phyloP scores from a whole-genome alignment of 176 grass and related monocot genomes.

The Oryza punctata region DNA sequence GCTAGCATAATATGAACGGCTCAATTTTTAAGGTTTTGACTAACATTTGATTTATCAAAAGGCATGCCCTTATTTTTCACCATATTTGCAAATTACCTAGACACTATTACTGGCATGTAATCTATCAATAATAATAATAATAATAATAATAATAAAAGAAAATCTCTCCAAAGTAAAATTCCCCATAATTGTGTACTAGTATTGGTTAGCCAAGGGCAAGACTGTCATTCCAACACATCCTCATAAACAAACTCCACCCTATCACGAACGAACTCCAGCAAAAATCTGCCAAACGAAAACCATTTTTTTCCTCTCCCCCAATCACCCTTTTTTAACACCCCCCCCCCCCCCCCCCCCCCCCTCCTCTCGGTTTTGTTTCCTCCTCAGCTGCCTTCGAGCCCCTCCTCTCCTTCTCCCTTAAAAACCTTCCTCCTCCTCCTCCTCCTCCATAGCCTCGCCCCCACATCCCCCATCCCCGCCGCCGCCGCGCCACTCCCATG shows the following conservation, averaged over 20 bases:
- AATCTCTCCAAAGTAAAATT: neutral
- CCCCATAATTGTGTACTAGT: neutral
- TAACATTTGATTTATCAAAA: neutral
- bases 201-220: neutral
- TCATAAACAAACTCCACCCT: neutral
- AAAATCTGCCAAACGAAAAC: neutral
- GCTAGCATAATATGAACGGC: neutral
- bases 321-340: neutral
- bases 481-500: slow-evolving; percentile 42
- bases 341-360: too few relatives aligned
- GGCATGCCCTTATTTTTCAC: neutral
- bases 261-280: slow-evolving; percentile 22
- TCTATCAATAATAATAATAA: too few relatives aligned
- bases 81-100: neutral
- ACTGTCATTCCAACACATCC: neutral
- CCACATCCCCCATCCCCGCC: neutral
- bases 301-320: neutral
- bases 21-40: neutral
- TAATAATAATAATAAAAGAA: too few relatives aligned
- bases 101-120: too few relatives aligned
- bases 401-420: slow-evolving; percentile 1
- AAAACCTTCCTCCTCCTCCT: slow-evolving; percentile 27
- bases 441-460: slow-evolving; percentile 6
- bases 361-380: neutral
- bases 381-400: slow-evolving; percentile 34